phyloP scores from a whole-genome alignment of 352 stramenopile genomes.

The Phytophthora fragariaefolia region DNA sequence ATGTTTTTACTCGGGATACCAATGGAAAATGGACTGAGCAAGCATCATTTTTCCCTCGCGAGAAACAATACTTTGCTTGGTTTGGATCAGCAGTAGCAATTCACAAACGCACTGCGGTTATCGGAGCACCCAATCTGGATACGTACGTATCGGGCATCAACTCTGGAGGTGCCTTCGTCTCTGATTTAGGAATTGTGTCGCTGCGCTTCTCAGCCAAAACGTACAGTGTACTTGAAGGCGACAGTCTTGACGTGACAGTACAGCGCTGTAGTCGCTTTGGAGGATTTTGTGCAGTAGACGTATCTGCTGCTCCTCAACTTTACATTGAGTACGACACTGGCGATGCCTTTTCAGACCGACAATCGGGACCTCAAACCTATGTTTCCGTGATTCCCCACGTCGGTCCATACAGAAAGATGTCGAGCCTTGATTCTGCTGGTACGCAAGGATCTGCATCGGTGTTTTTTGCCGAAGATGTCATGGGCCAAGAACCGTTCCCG shows the following conservation, averaged over 20 bases:
- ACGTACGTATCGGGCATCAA: slow-evolving; percentile 90
- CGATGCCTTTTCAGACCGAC: slow-evolving; percentile 69
- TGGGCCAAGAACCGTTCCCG: slow-evolving; percentile 82
- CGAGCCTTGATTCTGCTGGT: slow-evolving; percentile 61
- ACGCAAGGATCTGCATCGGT: slow-evolving; percentile 39
- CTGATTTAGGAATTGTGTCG: slow-evolving; percentile 91
- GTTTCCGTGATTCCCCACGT: slow-evolving; percentile 50
- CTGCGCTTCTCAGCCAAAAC: slow-evolving; percentile 71
- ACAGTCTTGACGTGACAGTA: slow-evolving; percentile 76
- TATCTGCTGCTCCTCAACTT: slow-evolving; percentile 46
- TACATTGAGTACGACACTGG: slow-evolving; percentile 82
- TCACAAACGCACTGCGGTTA: slow-evolving; percentile 81
- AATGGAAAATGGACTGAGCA: slow-evolving; percentile 89
- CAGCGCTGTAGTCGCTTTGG: slow-evolving; percentile 60
- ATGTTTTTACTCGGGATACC: slow-evolving; percentile 66
- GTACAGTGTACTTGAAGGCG: slow-evolving; percentile 91
- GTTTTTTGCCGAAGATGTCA: slow-evolving; percentile 64
- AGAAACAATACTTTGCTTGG: slow-evolving; percentile 91
- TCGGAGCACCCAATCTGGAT: slow-evolving; percentile 94
- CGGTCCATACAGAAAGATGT: slow-evolving; percentile 68
- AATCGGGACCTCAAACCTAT: slow-evolving; percentile 48
- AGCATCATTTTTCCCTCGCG: slow-evolving; percentile 89
- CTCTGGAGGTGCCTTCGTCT: slow-evolving; percentile 92
- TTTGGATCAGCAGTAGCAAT: slow-evolving; percentile 90
- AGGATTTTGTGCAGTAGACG: slow-evolving; percentile 72